phyloP scores from a whole-genome alignment of 148 eudicot species.

The Dianthus caryophyllus region DNA sequence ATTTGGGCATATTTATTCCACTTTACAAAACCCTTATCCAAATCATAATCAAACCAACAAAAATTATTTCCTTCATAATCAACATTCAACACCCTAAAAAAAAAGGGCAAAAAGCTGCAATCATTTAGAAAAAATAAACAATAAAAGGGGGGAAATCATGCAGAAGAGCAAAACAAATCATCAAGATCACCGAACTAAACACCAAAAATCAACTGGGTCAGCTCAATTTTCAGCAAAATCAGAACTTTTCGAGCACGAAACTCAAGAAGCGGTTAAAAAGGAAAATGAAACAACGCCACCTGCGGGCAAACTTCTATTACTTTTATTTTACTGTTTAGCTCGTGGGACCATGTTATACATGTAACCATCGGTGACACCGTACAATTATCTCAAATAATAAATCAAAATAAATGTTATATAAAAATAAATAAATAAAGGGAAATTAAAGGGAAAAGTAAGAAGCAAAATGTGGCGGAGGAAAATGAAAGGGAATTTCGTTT shows the following conservation, averaged over 20 bases:
- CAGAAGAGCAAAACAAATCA: not conserved
- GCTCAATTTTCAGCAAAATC: slow-evolving; percentile 2
- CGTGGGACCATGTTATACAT: too few relatives aligned
- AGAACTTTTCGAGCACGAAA: too few relatives aligned
- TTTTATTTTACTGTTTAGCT: too few relatives aligned
- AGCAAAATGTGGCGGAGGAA: not conserved
- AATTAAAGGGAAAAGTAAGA: not conserved
- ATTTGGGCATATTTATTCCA: not conserved
- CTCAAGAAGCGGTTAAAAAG: too few relatives aligned
- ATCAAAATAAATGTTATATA: not conserved
- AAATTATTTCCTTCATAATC: not conserved
- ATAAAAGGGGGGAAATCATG: not conserved
- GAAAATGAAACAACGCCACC: too few relatives aligned
- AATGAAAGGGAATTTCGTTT: not conserved
- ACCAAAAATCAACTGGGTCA: not conserved
- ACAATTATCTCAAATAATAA: not conserved
- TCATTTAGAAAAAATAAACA: not conserved
- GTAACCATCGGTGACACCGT: too few relatives aligned
- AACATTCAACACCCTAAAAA: not conserved
- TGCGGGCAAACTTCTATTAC: too few relatives aligned
- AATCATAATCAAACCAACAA: not conserved
- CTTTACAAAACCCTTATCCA: not conserved
- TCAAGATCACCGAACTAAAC: not conserved
- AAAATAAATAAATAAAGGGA: not conserved
- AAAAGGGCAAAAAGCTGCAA: not conserved